A percentile compares a stretch with the other conserved stretches of the same genome.
phyloP scores from a whole-genome alignment of 2,329 filamentous ascomycete genomes.

The Cylindrodendrum hubeiense region DNA sequence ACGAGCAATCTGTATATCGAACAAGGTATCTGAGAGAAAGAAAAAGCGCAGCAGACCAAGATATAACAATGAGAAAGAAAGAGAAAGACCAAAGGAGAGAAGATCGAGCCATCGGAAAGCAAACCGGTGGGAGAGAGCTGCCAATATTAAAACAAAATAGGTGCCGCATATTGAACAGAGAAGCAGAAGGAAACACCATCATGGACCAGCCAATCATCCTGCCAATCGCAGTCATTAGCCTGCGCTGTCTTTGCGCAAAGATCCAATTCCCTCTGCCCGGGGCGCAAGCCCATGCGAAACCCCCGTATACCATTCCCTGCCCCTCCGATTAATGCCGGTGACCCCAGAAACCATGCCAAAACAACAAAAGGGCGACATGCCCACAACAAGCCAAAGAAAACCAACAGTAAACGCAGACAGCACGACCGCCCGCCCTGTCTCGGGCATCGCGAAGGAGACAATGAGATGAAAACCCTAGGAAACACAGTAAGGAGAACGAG shows the following conservation, averaged over 20 bases:
- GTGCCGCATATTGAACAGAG: constrained; percentile 53
- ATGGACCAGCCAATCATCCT: constrained; percentile 65
- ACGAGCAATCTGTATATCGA: constrained; percentile 63
- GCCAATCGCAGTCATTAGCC: constrained; percentile 59
- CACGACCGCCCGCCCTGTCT: constrained; percentile 52
- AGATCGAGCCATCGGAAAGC: constrained; percentile 32
- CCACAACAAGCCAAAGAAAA: constrained; percentile 32
- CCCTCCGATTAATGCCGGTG: constrained; percentile 44
- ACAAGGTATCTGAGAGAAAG: constrained; percentile 69
- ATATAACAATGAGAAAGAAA: constrained; percentile 40
- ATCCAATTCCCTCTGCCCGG: constrained; percentile 47
- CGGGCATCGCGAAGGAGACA: constrained; percentile 51
- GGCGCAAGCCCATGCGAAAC: constrained; percentile 45
- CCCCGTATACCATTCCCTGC: constrained; percentile 44
- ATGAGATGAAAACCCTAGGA: constrained; percentile 41
- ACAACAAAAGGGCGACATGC: constrained; percentile 26
- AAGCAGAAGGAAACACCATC: constrained; percentile 57
- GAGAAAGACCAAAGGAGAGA: constrained; percentile 38
- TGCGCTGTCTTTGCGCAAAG: constrained; percentile 49
- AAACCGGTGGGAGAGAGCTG: constrained; percentile 28
- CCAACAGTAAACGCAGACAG: constrained; percentile 36
- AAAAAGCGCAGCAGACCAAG: constrained; percentile 24
- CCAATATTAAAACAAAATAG: constrained; percentile 54
- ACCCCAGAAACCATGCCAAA: constrained; percentile 42
- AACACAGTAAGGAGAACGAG: constrained; percentile 42